Conservation (phyloP, 176 grass and related monocot genomes). For the Avena sativa region DNA sequence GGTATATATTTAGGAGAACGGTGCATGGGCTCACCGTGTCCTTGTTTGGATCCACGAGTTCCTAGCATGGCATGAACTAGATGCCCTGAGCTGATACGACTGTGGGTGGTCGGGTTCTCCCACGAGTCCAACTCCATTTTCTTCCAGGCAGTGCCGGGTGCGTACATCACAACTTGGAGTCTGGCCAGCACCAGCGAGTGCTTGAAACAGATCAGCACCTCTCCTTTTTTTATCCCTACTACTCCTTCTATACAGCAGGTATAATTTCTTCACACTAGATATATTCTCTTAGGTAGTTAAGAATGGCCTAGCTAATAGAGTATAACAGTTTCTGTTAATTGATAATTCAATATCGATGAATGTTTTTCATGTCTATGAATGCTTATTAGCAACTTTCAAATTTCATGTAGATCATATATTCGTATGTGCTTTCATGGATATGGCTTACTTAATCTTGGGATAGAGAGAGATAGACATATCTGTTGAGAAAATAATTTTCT, state of each 20-base stretch:
- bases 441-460: no score
- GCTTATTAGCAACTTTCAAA: no score
- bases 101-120: neutral
- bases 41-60: neutral
- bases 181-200: neutral
- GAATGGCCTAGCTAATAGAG: no score
- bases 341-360: no score
- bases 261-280: neutral
- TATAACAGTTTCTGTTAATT: no score
- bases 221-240: neutral
- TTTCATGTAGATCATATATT: no score
- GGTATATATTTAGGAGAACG: neutral
- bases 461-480: no score
- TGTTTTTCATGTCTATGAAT: no score
- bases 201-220: constrained; percentile 3
- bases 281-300: no score
- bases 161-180: neutral
- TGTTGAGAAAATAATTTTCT: no score
- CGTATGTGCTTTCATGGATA: no score
- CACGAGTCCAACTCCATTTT: neutral
- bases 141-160: neutral
- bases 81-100: no score
- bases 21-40: neutral
- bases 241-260: neutral
- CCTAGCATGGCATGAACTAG: neutral